Base-by-base conservation (phyloP, 73 alveolate species). In the Durusdinium trenchii region DNA sequence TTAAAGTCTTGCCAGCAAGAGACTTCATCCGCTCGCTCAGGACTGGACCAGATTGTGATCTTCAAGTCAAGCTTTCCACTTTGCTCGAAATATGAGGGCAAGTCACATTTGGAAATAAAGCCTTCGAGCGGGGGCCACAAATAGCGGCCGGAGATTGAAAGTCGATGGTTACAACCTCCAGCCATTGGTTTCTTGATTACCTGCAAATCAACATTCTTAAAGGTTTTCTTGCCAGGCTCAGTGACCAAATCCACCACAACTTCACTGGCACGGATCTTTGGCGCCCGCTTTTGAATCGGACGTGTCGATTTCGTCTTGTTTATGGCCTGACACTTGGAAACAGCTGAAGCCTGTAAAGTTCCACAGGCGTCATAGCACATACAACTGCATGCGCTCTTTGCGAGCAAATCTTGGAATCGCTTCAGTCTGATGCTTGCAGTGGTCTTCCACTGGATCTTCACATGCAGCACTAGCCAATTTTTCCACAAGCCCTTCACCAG, bases 401-500 rank as follows among this genome's bases (percentile, higher is more conserved):
- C 50, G 71, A 81, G 42, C 3, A 30, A 32, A 23, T 43, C 43
- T 16, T 5, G 38, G 62, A 45, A 3, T 16, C 61, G 32, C 30
- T 3, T 76, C 87, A 1, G 18, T 1, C n/a, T n/a, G n/a, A n/a
- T 32, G 73, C 42, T 76, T 40, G 28, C 20, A 73, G 50, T 73
- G 42, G 42, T 43, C 87, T 20, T 76, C 30, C 48, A 26, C 32
- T 30, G 10, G 79, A 62, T 35, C 76, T 62, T 62, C 50, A 81
- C 91, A 48, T 81, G 91, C n/a, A 81, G 69, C 71, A 81, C 91
- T 48, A 48, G 42, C 91, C 91, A 81, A n/a, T 81, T 47, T n/a
- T n/a, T 26, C 91, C 91, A 81, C 91, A 81, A 28, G 91, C 67
- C 91, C 71, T 81, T 81, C 12, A 81, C 46, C 32, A 48, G 50